A percentile compares a stretch with the other conserved stretches of the same genome.
These are phyloP conservation scores for Fusarium robinianum DNA, from an alignment of 2,329 filamentous ascomycete genomes.

Conservation along the genomic window DNA sequence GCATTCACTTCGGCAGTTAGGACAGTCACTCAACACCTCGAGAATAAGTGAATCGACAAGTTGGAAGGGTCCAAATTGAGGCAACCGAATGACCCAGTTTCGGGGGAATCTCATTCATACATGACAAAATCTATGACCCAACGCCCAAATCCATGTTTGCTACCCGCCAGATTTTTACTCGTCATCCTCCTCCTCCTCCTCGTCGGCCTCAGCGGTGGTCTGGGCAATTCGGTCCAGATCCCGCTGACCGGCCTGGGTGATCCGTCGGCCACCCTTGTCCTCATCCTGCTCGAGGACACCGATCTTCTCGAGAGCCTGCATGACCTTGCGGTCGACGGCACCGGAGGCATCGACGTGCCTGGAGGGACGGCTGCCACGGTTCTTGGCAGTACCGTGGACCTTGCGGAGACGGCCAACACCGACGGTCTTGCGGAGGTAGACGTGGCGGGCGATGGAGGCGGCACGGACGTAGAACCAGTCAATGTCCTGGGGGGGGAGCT, in stretches of 20 bases:
- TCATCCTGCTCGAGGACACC: constrained; percentile 96
- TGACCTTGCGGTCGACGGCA: constrained; percentile 94
- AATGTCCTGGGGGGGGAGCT: constrained; percentile 96
- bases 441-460: constrained; percentile 92
- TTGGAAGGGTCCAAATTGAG: constrained; percentile 42
- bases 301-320: constrained; percentile 99
- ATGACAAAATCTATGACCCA: constrained; percentile 47
- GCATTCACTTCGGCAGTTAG: neutral
- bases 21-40: constrained; percentile 19
- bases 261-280: constrained; percentile 97
- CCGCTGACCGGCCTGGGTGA: constrained; percentile 97
- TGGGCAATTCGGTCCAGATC: constrained; percentile 96
- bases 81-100: constrained; percentile 45
- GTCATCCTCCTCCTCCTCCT: constrained; percentile 67
- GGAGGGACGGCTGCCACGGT: constrained; percentile 88
- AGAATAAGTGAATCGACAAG: constrained; percentile 25
- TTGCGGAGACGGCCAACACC: constrained; percentile 97
- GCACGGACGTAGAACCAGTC: constrained; percentile 96
- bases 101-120: constrained; percentile 48
- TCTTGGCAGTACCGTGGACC: constrained; percentile 95
- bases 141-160: constrained; percentile 47
- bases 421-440: constrained; percentile 99
- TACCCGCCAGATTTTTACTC: constrained; percentile 55
- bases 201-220: constrained; percentile 75
- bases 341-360: constrained; percentile 96